Evolutionary conservation across 352 stramenopile genomes (phyloP).

Genomic region (Phytophthora hibernalis): DNA sequence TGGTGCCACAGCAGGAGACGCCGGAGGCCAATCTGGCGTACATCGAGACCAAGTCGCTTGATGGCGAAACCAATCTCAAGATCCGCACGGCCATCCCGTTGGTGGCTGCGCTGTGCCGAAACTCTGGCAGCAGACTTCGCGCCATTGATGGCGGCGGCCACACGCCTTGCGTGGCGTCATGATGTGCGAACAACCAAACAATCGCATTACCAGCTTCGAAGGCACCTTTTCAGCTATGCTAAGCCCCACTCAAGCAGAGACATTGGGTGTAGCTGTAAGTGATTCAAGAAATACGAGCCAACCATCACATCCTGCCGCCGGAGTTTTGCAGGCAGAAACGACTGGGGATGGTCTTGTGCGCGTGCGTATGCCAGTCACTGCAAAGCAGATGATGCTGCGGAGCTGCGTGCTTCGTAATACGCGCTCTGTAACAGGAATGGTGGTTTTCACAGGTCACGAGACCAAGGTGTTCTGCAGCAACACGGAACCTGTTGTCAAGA

Average conservation of each 20-base stretch:
- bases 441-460: slow-evolving; percentile 91
- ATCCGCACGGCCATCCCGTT: slow-evolving; percentile 78
- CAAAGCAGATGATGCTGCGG: slow-evolving; percentile 91
- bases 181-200: slow-evolving; percentile 85
- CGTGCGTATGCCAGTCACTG: slow-evolving; percentile 68
- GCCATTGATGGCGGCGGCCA: slow-evolving; percentile 38
- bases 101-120: slow-evolving; percentile 43
- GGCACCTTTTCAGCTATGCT: slow-evolving; percentile 67
- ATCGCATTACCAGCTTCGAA: slow-evolving; percentile 86
- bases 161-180: slow-evolving; percentile 61
- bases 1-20: slow-evolving; percentile 14
- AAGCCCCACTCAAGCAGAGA: slow-evolving; percentile 38
- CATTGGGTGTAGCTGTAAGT: slow-evolving; percentile 39
- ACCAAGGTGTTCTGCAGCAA: slow-evolving; percentile 89
- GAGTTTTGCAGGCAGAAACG: slow-evolving; percentile 38
- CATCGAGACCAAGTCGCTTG: slow-evolving; percentile 87
- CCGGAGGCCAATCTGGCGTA: slow-evolving; percentile 66
- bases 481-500: slow-evolving; percentile 79
- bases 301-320: slow-evolving; percentile 8
- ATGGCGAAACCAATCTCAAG: slow-evolving; percentile 88
- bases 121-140: slow-evolving; percentile 8
- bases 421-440: slow-evolving; percentile 77
- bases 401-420: slow-evolving; percentile 92
- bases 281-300: slow-evolving; percentile 2
- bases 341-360: slow-evolving; percentile 43